Evolutionary conservation across 352 stramenopile species (phyloP).

Genomic region (Phytophthora fragariaefolia): DNA sequence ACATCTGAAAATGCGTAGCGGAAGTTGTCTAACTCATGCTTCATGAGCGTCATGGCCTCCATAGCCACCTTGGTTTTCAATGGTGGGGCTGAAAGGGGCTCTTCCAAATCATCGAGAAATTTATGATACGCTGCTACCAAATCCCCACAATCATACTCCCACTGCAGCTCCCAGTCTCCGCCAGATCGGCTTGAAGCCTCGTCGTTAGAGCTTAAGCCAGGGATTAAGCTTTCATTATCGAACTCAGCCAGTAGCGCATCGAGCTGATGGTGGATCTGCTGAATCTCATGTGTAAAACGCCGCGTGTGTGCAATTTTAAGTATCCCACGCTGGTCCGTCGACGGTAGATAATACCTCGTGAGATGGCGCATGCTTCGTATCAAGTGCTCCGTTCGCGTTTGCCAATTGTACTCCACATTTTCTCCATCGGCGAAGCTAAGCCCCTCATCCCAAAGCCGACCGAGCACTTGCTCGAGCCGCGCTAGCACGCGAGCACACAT

Average conservation of each 20-base stretch:
- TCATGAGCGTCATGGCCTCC: constrained; percentile 35
- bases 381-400: constrained; percentile 41
- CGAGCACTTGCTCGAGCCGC: constrained; percentile 35
- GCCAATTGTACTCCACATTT: constrained; percentile 33
- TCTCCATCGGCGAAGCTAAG: constrained; percentile 27
- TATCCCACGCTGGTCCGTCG: constrained; percentile 18
- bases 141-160: constrained; percentile 32
- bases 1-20: constrained; percentile 28
- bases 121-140: constrained; percentile 26
- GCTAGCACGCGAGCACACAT: constrained; percentile 35
- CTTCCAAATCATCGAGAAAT: constrained; percentile 22
- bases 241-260: constrained; percentile 39
- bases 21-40: constrained; percentile 39
- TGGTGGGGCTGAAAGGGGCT: neutral
- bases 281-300: constrained; percentile 40
- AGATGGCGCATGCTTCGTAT: constrained; percentile 39
- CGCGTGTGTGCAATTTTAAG: constrained; percentile 33
- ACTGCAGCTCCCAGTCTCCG: constrained; percentile 32
- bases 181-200: constrained; percentile 8
- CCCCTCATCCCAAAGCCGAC: constrained; percentile 35
- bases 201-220: constrained; percentile 1
- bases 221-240: constrained; percentile 12
- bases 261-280: constrained; percentile 34
- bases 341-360: constrained; percentile 29
- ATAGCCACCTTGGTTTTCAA: constrained; percentile 12